phyloP scores from a whole-genome alignment of 2,329 filamentous ascomycete species.

The Chaetomium globosum region DNA sequence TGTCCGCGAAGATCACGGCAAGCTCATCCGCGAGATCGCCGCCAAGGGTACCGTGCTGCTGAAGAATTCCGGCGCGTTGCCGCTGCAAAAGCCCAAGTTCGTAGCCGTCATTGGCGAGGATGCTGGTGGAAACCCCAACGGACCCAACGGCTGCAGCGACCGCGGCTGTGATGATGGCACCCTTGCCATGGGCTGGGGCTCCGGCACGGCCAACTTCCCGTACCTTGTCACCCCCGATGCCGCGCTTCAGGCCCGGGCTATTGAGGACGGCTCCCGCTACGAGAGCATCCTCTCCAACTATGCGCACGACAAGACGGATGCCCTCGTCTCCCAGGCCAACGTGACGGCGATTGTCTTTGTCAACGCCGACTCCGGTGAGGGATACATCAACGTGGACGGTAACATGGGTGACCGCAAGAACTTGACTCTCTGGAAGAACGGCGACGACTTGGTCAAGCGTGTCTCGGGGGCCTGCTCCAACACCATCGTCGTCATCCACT shows the following conservation, averaged over 20 bases:
- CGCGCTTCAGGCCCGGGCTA: constrained; percentile 66
- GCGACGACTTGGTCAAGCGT: constrained; percentile 78
- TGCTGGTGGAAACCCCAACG: constrained; percentile 71
- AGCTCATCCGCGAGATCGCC: constrained; percentile 73
- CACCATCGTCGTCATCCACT: constrained; percentile 90
- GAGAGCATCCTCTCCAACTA: constrained; percentile 71
- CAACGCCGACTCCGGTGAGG: constrained; percentile 84
- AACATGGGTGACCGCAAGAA: constrained; percentile 92
- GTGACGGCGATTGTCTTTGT: constrained; percentile 83
- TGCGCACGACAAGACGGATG: constrained; percentile 62
- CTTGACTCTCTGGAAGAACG: constrained; percentile 83
- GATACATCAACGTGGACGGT: constrained; percentile 78
- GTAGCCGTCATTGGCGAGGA: constrained; percentile 81
- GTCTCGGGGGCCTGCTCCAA: constrained; percentile 79
- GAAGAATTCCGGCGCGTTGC: constrained; percentile 78
- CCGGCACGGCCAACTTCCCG: constrained; percentile 71
- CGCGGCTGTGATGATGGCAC: constrained; percentile 63
- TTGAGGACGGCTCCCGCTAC: constrained; percentile 60
- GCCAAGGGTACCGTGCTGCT: constrained; percentile 83
- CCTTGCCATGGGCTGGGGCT: constrained; percentile 78
- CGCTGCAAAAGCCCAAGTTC: constrained; percentile 76
- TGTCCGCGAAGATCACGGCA: constrained; percentile 74
- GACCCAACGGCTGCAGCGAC: constrained; percentile 78
- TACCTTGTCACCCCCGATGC: constrained; percentile 75
- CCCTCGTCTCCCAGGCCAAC: constrained; percentile 62